These are phyloP conservation scores for Calonectria montana DNA, from an alignment of 2,329 filamentous ascomycete genomes.

Conservation along the genomic window DNA sequence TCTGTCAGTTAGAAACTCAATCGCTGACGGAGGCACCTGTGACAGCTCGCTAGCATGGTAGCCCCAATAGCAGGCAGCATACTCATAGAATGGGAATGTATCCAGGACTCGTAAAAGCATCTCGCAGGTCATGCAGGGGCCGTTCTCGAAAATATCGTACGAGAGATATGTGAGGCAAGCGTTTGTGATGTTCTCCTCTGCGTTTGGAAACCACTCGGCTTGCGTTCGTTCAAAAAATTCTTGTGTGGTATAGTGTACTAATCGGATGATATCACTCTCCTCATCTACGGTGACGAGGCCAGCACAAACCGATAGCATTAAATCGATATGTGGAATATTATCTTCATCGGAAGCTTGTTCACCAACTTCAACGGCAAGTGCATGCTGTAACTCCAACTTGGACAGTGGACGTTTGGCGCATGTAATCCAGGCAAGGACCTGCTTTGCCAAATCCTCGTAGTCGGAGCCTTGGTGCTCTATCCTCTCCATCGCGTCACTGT, in stretches of 20 bases:
- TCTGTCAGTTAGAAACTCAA: background rate
- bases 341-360: constrained; percentile 46
- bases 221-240: constrained; percentile 1
- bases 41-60: background rate
- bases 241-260: constrained; percentile 56
- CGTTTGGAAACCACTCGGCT: constrained; percentile 6
- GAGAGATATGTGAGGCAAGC: background rate
- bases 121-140: background rate
- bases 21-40: background rate
- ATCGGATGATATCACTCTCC: constrained; percentile 50
- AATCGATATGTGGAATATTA: constrained; percentile 47
- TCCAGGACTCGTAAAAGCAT: background rate
- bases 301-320: constrained; percentile 52
- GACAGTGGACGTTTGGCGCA: constrained; percentile 49
- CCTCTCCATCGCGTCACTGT: constrained; percentile 54
- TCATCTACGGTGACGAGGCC: constrained; percentile 56
- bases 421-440: constrained; percentile 54
- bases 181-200: background rate
- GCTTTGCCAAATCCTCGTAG: constrained; percentile 49
- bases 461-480: constrained; percentile 52
- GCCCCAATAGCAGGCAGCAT: background rate
- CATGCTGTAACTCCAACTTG: constrained; percentile 53
- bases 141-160: constrained; percentile 1
- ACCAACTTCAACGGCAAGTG: constrained; percentile 51
- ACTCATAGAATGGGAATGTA: background rate